Conservation (phyloP, 805 yeast species). For the Monosporozyma solicola region DNA sequence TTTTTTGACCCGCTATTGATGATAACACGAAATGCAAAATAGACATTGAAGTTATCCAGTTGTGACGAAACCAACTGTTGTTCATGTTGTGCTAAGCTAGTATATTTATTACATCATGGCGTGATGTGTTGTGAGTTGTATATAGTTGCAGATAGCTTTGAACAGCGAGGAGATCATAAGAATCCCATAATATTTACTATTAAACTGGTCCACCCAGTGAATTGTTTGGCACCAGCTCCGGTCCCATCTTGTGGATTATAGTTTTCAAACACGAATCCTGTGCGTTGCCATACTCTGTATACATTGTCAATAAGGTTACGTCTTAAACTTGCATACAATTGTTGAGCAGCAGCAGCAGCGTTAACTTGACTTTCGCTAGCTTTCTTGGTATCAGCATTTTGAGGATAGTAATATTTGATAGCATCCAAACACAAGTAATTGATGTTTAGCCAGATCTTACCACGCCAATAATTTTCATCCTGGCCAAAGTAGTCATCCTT, state of each 20-base stretch:
- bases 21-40: background rate
- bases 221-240: conserved; percentile 77
- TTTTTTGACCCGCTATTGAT: background rate
- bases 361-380: conserved; percentile 9
- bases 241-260: conserved; percentile 70
- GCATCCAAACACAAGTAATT: conserved; percentile 76
- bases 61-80: background rate
- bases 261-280: conserved; percentile 88
- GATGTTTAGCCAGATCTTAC: conserved; percentile 87
- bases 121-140: background rate
- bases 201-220: conserved; percentile 90
- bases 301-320: conserved; percentile 60
- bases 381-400: conserved; percentile 13
- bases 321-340: conserved; percentile 52
- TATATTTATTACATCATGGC: too few species aligned
- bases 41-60: background rate
- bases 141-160: background rate
- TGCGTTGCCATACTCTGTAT: conserved; percentile 54
- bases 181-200: conserved; percentile 63
- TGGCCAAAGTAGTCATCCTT: conserved; percentile 56
- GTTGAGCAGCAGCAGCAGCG: conserved; percentile 30
- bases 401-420: conserved; percentile 44
- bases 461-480: conserved; percentile 92
- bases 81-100: too few species aligned
- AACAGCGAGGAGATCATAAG: background rate